Evolutionary conservation across 2,329 filamentous ascomycete species (phyloP), one percentile per base, ranked within the genome.

Genomic region (Clarireedia monteithiana): DNA sequence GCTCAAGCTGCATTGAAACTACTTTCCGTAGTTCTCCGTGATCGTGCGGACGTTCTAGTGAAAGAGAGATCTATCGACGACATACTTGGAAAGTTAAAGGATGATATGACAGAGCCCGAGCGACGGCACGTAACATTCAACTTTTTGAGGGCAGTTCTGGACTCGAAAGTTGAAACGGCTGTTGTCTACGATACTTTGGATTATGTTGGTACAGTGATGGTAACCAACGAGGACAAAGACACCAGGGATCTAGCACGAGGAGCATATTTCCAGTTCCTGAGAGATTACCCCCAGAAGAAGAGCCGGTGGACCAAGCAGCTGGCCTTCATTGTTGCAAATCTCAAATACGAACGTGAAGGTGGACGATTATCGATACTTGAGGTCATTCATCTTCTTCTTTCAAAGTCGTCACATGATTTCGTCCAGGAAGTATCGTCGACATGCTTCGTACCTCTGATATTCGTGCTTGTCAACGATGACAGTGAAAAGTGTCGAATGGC

Each of bases 361-460:
- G 94, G 94, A 27, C 82, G 95, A 39, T 78, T 96, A 59, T 96
- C 91, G 0, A 89, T 96, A 27, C 89, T 99, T 82, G 94, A 99
- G 72, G 84, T 92, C 3, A 78, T 96, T 47, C 86, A 96, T 67
- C 77, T 91, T 45, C 76, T 99, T n/a, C 76, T 97, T 23, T 84
- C 82, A 60, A 97, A 96, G 72, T 85, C 91, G 4, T 86, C 87
- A 0, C 82, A 90, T 40, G 87, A 91, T 26, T 83, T 91, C 47
- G 82, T 91, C 6, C 89, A 95, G 68, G 88, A 96, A 62, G 81
- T 96, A 36, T 79, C 89, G 0, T 82, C 83, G 1, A 87, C 84
- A 20, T 89, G 91, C 67, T 99, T 96, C 74, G 78, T 95, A 23
- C 91, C 91, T 0, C 72, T 99, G 5, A 83, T 96, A 50, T 83